These are phyloP conservation scores for Pyricularia sp. DNA, from an alignment of 2,329 filamentous ascomycete species.

Conservation along the genomic window DNA sequence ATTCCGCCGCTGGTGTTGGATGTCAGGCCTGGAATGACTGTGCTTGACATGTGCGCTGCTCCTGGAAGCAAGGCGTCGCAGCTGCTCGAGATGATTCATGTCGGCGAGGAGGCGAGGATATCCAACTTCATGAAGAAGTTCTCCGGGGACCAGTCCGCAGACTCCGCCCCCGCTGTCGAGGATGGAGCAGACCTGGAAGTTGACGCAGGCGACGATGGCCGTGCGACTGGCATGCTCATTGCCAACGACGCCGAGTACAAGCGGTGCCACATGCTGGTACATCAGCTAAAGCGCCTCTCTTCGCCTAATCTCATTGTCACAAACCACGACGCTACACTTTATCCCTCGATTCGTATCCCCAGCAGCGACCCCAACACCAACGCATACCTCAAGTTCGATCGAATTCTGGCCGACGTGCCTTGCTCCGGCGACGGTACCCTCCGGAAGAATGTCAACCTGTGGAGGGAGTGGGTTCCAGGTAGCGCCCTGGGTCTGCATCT, in stretches of 20 bases:
- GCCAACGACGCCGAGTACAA: constrained; percentile 97
- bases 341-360: constrained; percentile 82
- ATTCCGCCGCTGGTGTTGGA: constrained; percentile 93
- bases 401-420: constrained; percentile 91
- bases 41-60: constrained; percentile 91
- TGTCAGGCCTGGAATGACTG: constrained; percentile 80
- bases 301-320: constrained; percentile 95
- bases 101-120: constrained; percentile 82
- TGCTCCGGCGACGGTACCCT: constrained; percentile 93
- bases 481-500: constrained; percentile 80
- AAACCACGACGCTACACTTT: constrained; percentile 95
- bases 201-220: constrained; percentile 65
- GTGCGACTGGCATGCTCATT: constrained; percentile 83
- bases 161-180: constrained; percentile 34
- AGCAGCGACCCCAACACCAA: constrained; percentile 41
- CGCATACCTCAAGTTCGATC: constrained; percentile 87
- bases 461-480: constrained; percentile 88
- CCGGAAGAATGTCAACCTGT: constrained; percentile 87
- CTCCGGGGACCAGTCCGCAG: constrained; percentile 17
- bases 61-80: constrained; percentile 96
- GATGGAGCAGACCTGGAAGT: constrained; percentile 49
- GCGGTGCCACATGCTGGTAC: constrained; percentile 91
- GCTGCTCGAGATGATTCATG: constrained; percentile 87
- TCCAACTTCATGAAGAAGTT: constrained; percentile 55
- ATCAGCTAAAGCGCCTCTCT: constrained; percentile 94